Evolutionary conservation across 371 early-diverging fungal species (phyloP), one percentile per base, ranked within the genome.

Genomic region (Actinomortierella ambigua): DNA sequence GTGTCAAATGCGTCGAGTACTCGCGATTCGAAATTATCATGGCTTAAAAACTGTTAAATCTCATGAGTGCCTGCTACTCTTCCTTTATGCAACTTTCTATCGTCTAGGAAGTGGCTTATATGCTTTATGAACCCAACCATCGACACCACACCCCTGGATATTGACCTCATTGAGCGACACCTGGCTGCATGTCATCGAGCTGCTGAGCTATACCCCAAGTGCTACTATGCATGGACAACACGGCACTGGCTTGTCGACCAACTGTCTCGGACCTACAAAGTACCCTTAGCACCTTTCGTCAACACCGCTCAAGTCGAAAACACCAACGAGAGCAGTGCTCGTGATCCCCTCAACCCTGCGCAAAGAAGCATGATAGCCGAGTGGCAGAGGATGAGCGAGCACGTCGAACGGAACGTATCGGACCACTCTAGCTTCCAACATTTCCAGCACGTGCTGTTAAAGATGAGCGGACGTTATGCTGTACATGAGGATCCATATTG

Each of bases 351-450:
- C 7, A 23, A 3, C 20, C 0, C 13, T 48, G 0, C 29, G 53
- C 2, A 15, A 65, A 11, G 41, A 47, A 20, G 82, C 79, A 53
- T 34, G 34, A 34, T 34, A 11, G 34, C 34, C 18, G 78, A 78
- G 59, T 83, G 81, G 40, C 24, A 64, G 6, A 50, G 58, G 27
- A 70, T 76, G 29, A 55, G 60, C 26, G n/a, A 17, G 3, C 81
- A 85, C 78, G 68, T 80, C 13, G 77, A 77, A 53, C 53, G 64
- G 9, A 82, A 86, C 39, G 71, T 85, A 6, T 85, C 86, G 9
- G 88, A 87, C 57, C 80, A 82, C 56, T 84, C 88, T 13, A 80
- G 82, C 9, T 66, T 79, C 8, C 85, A 86, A 43, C 81, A 85
- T 61, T 61, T 83, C 15, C 81, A 84, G 49, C 78, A 75, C 18